Evolutionary conservation across 2,329 filamentous ascomycete species (phyloP).

Genomic region (Rugonectria rugulosa): DNA sequence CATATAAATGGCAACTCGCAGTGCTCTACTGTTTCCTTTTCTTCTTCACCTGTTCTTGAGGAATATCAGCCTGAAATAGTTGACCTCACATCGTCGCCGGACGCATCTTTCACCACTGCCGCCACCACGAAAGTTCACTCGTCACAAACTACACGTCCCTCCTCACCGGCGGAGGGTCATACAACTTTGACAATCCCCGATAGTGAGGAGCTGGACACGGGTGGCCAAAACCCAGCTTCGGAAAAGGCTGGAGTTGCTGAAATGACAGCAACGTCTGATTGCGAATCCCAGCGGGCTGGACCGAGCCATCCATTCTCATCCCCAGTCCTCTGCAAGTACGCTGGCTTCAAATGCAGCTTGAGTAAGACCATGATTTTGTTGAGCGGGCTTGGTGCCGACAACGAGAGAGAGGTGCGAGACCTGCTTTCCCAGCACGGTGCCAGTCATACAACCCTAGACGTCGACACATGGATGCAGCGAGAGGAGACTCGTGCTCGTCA

Average conservation of each 20-base stretch:
- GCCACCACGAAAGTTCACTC: conserved; percentile 1
- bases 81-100: conserved; percentile 26
- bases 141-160: neutral
- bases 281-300: neutral
- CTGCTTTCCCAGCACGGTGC: conserved; percentile 55
- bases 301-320: neutral
- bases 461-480: conserved; percentile 44
- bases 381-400: conserved; percentile 49
- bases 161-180: neutral
- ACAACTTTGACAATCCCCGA: conserved; percentile 8
- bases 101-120: conserved; percentile 15
- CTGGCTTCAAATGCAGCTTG: conserved; percentile 48
- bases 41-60: neutral
- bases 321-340: conserved; percentile 41
- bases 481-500: conserved; percentile 12
- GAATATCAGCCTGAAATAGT: conserved; percentile 9
- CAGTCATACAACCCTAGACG: conserved; percentile 42
- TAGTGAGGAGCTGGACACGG: neutral
- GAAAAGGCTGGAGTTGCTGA: neutral
- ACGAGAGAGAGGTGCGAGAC: conserved; percentile 45
- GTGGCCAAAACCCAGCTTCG: neutral
- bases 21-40: conserved; percentile 1
- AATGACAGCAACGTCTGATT: neutral
- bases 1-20: conserved; percentile 37
- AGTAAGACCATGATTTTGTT: conserved; percentile 49